Base-by-base conservation (phyloP, 176 grass and related monocot genomes). In the Phyllostachys edulis region DNA sequence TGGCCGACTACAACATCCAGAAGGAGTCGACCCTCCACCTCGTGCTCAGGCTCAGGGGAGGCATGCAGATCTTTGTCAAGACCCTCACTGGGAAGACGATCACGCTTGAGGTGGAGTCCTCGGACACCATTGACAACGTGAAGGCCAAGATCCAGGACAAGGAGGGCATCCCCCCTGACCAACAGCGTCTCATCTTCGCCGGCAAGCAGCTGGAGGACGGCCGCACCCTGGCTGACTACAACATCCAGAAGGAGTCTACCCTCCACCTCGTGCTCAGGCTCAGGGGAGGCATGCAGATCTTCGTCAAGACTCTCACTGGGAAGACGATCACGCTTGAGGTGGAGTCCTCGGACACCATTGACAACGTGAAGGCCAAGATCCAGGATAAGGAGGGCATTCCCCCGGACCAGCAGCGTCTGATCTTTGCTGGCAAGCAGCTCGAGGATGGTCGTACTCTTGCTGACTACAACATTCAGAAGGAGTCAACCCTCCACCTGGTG, bases 341-440 rank as follows among this genome's bases (percentile, higher is more conserved):
- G 0, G 94, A 97, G 86, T 76, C 65, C 0, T 97, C 92, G 0
- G 92, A 97, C 67, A 97, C 94, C 0, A 92, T 95, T 0, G 91
- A 97, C 61, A 97, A 97, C 0, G 94, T 97, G 0, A 97, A 97
- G 61, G 94, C 94, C 0, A 97, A 97, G 82, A 97, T 97, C 23
- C 94, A 93, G 64, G 91, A 97, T 60, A 97, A 97, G 87, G 94
- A 97, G 82, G 94, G 94, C 2, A 97, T 97, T 1, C 94, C 94
- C 0, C 94, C 94, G 0, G 85, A 97, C 79, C 89, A 96, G 91
- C 91, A 93, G 77, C 42, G 91, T 2, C 68, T 96, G 7, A 96
- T 96, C 55, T 96, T 96, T 0, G 91, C 94, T 0, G 94, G 91
- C 3, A 96, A 96, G 88, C 94, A 96, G 75, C 77, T 96, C 0